phyloP scores from a whole-genome alignment of 2,329 filamentous ascomycete genomes.

The Thelonectria blattea region DNA sequence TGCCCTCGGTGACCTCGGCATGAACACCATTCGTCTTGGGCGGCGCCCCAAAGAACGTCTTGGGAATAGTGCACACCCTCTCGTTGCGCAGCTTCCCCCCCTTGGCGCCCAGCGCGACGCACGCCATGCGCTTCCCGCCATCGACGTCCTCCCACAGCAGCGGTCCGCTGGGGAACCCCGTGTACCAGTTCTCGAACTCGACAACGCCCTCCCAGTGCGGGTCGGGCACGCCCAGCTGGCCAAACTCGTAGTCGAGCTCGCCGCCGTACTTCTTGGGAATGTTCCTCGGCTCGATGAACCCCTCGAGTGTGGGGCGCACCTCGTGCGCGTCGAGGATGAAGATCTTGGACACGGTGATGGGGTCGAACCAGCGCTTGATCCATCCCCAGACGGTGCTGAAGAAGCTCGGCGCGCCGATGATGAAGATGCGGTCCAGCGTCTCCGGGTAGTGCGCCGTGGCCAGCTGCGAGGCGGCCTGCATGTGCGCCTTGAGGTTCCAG shows the following conservation, averaged over 20 bases:
- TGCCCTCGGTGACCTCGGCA: slow-evolving; percentile 33
- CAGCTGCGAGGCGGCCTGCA: slow-evolving; percentile 88
- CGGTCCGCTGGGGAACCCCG: slow-evolving; percentile 62
- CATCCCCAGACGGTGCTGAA: slow-evolving; percentile 94
- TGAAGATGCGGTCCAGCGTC: slow-evolving; percentile 71
- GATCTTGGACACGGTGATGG: slow-evolving; percentile 93
- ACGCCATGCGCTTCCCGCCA: slow-evolving; percentile 55
- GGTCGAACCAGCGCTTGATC: slow-evolving; percentile 96
- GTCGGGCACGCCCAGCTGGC: slow-evolving; percentile 77
- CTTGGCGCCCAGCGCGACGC: slow-evolving; percentile 58
- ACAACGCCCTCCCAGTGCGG: slow-evolving; percentile 57
- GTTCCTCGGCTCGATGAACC: slow-evolving; percentile 81
- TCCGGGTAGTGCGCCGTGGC: slow-evolving; percentile 96
- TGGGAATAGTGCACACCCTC: slow-evolving; percentile 58
- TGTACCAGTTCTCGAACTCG: slow-evolving; percentile 58
- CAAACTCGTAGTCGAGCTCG: slow-evolving; percentile 81
- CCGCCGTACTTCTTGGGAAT: slow-evolving; percentile 93
- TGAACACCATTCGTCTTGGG: slow-evolving; percentile 19
- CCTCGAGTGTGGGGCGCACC: slow-evolving; percentile 75
- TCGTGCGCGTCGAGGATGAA: slow-evolving; percentile 81
- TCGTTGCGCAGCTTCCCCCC: slow-evolving; percentile 53
- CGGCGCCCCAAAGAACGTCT: slow-evolving; percentile 38
- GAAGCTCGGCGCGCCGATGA: slow-evolving; percentile 89
- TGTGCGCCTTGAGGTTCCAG: slow-evolving; percentile 91
- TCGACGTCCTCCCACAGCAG: slow-evolving; percentile 60